Percentiles rank a stretch among this genome's conserved stretches.
Evolutionary conservation across 176 grass and related monocot genomes (phyloP).

Genomic region (Hyparrhenia diplandra): DNA sequence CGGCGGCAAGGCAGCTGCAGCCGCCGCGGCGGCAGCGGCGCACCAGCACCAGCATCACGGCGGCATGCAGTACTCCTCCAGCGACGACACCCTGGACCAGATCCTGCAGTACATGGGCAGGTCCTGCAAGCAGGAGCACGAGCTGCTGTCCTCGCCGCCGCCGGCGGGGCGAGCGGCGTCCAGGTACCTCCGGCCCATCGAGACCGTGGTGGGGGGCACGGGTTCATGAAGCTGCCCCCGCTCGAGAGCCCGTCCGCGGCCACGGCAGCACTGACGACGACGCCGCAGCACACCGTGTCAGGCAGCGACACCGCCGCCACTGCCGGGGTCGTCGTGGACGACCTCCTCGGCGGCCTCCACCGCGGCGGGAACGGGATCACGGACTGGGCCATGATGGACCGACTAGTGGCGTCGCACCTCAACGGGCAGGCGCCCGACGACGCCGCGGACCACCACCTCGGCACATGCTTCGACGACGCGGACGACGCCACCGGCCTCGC

Average conservation of each 20-base stretch:
- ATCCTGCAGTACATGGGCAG: conserved; percentile 90
- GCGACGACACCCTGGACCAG: conserved; percentile 79
- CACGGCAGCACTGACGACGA: background rate
- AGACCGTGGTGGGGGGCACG: conserved; percentile 46
- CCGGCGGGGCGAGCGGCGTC: background rate
- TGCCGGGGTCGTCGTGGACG: background rate
- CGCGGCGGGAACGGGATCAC: conserved; percentile 23
- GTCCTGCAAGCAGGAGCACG: conserved; percentile 86
- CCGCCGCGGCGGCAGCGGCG: too few relatives aligned
- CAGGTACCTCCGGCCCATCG: conserved; percentile 61
- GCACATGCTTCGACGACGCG: conserved; percentile 50
- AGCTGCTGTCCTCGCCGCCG: background rate
- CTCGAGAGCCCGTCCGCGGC: conserved; percentile 67
- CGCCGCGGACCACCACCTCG: conserved; percentile 40
- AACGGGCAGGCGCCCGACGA: conserved; percentile 59
- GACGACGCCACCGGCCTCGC: conserved; percentile 18
- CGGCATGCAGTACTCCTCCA: conserved; percentile 43
- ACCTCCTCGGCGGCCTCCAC: background rate
- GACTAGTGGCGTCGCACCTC: conserved; percentile 90
- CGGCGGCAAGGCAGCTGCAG: conserved; percentile 20
- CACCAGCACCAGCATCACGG: background rate
- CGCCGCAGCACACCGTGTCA: background rate
- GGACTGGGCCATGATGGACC: conserved; percentile 87
- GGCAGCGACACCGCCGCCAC: too few relatives aligned
- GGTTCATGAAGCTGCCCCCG: conserved; percentile 86